Evolutionary conservation across 768 basidiomycete species (phyloP), one percentile per base, ranked within the genome.

Genomic region (Boletus insuetus): DNA sequence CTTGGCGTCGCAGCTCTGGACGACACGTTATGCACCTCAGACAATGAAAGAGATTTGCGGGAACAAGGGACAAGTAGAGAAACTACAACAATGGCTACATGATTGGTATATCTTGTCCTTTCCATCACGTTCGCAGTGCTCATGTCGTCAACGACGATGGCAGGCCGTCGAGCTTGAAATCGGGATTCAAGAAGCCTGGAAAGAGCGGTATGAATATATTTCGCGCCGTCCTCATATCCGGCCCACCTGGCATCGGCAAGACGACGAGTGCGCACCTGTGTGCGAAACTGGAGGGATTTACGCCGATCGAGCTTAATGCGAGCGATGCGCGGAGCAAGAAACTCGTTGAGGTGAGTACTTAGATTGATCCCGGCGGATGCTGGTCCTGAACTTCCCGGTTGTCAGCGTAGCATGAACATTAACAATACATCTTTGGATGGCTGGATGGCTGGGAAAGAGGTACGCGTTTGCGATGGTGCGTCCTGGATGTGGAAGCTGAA

Each of bases 311-410:
- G 67, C 77, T 98, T 54, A 99, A 99, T 65, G 97, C 97, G 2
- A 96, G 94, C 71, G 97, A 98, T 63, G 80, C 90, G 2, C 77
- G 97, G 56, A 98, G 94, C 69, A 98, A 98, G 79, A 97, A 96
- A 72, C 83, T 99, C 37, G 86, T 98, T 22, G 95, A 98, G 82
- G 94, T 91, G 13, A 19, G n/a, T 35, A 35, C 3, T 40, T 26
- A 0, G 2, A 17, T 24, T 31, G 35, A 3, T 32, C n/a, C 17
- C 10, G 35, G 20, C 8, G 0, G 4, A n/a, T 1, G 22, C 38
- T 10, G 32, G 19, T 24, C 2, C 26, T 46, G 20, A 59, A 1
- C 22, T 26, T 31, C 12, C 32, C 54, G 38, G 29, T 37, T 2
- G 40, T 14, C 58, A 96, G 93, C 92, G 80, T 58, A 86, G 86